phyloP scores from a whole-genome alignment of 805 yeast genomes.

The Metschnikowia baotianmanensis region DNA sequence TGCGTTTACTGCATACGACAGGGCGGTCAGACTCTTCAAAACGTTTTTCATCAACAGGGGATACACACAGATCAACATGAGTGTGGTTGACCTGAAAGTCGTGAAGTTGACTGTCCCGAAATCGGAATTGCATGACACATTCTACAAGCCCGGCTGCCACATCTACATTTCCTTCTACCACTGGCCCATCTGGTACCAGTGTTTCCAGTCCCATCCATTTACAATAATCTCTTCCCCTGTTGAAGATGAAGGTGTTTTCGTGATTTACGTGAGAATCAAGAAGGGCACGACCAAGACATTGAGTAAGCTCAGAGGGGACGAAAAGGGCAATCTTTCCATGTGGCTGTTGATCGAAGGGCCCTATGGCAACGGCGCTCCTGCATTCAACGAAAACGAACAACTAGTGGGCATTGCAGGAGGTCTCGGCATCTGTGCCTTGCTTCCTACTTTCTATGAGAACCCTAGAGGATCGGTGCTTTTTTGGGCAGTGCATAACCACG shows the following conservation, averaged over 20 bases:
- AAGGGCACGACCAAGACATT: conserved; percentile 15
- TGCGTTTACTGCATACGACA: conserved; percentile 17
- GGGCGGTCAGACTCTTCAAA: conserved; percentile 15
- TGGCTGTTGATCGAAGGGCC: conserved; percentile 23
- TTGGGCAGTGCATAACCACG: conserved; percentile 17
- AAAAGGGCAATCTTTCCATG: conserved; percentile 14
- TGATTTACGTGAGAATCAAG: conserved; percentile 19
- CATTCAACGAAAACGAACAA: conserved; percentile 9
- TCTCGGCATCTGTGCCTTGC: conserved; percentile 17
- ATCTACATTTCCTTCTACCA: conserved; percentile 18
- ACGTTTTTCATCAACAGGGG: conserved; percentile 18
- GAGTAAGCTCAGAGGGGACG: conserved; percentile 13
- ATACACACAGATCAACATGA: conserved; percentile 8
- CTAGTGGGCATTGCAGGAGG: conserved; percentile 20
- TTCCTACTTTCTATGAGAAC: conserved; percentile 12
- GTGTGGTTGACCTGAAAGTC: conserved; percentile 13
- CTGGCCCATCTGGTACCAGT: conserved; percentile 20
- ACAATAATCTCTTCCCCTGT: conserved; percentile 17
- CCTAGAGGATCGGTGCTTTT: conserved; percentile 12
- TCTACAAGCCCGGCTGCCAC: conserved; percentile 17
- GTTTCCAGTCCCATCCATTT: conserved; percentile 21
- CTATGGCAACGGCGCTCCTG: conserved; percentile 16
- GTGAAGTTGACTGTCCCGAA: conserved; percentile 18
- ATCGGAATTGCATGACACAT: conserved; percentile 12
- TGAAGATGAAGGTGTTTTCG: conserved; percentile 12